A percentile compares a stretch with the other conserved stretches of the same genome.
Evolutionary conservation across 257 asterid species (phyloP).

Genomic region (Penstemon davidsonii): DNA sequence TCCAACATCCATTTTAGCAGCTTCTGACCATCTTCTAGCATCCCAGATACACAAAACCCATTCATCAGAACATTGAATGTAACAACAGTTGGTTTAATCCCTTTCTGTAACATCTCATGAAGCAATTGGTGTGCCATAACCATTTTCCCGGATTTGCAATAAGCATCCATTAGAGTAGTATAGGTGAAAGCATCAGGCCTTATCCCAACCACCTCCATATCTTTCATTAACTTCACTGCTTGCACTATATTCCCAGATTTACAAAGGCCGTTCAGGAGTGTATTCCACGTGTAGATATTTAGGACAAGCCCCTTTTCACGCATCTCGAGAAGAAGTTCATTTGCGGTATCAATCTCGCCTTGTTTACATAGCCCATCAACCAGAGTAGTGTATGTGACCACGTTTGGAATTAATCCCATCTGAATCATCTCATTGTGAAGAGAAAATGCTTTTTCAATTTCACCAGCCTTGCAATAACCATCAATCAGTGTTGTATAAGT

Average conservation of each 20-base stretch:
- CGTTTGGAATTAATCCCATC: conserved; percentile 60
- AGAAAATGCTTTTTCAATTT: conserved; percentile 64
- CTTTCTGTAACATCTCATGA: conserved; percentile 71
- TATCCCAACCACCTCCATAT: conserved; percentile 71
- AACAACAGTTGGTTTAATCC: conserved; percentile 74
- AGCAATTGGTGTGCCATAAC: conserved; percentile 70
- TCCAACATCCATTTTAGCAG: conserved; percentile 85
- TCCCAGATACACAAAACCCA: conserved; percentile 78
- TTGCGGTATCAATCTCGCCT: conserved; percentile 80
- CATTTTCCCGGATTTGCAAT: conserved; percentile 80
- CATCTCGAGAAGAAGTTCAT: conserved; percentile 79
- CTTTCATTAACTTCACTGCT: conserved; percentile 65
- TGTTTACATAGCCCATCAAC: conserved; percentile 95
- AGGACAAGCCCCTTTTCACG: conserved; percentile 67
- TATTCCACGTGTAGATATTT: conserved; percentile 73
- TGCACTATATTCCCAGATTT: conserved; percentile 70
- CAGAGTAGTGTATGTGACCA: conserved; percentile 85
- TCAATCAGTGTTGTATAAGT: conserved; percentile 82
- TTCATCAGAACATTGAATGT: conserved; percentile 89
- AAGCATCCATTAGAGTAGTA: conserved; percentile 88
- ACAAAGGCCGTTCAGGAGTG: conserved; percentile 83
- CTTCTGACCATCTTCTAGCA: conserved; percentile 79
- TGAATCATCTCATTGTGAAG: conserved; percentile 86
- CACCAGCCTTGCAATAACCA: conserved; percentile 82
- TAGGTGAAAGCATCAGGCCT: conserved; percentile 73